These are phyloP conservation scores for Trichoderma reesei DNA, from an alignment of 495 filamentous ascomycete genomes.

Conservation along the genomic window DNA sequence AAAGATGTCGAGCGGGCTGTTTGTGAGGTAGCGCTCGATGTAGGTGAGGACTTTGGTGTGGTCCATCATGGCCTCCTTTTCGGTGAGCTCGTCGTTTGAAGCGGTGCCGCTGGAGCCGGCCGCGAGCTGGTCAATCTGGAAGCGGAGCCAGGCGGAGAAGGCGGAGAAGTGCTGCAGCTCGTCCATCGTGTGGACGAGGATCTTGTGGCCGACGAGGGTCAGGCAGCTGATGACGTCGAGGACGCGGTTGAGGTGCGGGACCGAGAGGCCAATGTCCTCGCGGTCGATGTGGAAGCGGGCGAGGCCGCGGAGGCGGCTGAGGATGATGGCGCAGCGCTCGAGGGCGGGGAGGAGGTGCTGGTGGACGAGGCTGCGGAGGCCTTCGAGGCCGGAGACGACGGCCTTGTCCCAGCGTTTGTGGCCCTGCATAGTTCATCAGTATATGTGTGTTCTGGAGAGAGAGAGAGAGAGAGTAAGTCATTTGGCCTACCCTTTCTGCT, in stretches of 20 bases:
- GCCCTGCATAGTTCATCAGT: conserved; percentile 43
- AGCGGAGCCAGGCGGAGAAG: conserved; percentile 77
- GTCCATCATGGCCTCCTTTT: conserved; percentile 47
- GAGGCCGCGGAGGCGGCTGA: conserved; percentile 75
- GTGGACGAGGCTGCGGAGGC: conserved; percentile 66
- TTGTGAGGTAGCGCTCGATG: conserved; percentile 39
- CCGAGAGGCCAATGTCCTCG: conserved; percentile 53
- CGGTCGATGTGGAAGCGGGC: conserved; percentile 68
- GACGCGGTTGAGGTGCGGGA: conserved; percentile 38
- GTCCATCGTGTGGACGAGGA: conserved; percentile 59
- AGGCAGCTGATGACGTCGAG: conserved; percentile 68
- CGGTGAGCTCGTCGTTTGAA: conserved; percentile 32
- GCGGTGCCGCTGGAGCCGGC: conserved; percentile 31
- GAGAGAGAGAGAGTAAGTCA: neutral
- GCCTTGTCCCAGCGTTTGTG: conserved; percentile 95
- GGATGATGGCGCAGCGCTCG: conserved; percentile 71
- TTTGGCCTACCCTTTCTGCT: conserved; percentile 58
- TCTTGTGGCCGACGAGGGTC: conserved; percentile 61
- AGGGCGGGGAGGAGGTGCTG: conserved; percentile 81
- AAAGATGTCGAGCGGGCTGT: conserved; percentile 34
- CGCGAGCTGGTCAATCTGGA: conserved; percentile 63
- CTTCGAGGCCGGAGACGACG: conserved; percentile 63
- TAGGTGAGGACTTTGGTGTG: conserved; percentile 43
- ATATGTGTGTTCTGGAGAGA: neutral
- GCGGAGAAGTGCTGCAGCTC: conserved; percentile 68